Evolutionary conservation across 495 filamentous ascomycete species (phyloP).

Genomic region (Neurospora tetraspora): DNA sequence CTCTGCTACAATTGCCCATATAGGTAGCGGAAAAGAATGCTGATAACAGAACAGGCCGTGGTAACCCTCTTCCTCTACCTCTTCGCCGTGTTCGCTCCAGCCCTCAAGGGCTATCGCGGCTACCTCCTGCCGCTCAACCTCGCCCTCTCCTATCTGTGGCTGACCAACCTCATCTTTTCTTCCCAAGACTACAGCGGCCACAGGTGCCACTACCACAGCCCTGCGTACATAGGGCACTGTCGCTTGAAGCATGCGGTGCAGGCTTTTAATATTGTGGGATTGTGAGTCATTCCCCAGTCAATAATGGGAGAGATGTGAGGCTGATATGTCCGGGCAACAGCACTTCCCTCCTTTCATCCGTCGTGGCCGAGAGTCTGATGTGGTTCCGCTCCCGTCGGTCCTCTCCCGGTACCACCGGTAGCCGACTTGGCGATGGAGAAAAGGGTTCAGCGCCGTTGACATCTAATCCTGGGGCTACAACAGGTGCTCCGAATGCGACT

Average conservation of each 20-base stretch:
- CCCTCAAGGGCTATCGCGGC: slow-evolving; percentile 19
- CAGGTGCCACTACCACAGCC: slow-evolving; percentile 11
- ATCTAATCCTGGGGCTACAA: not conserved
- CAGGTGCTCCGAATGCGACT: not conserved
- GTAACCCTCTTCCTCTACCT: slow-evolving; percentile 18
- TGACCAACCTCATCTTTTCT: slow-evolving; percentile 21
- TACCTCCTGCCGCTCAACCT: slow-evolving; percentile 20
- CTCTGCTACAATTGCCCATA: not conserved
- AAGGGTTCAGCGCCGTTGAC: not conserved
- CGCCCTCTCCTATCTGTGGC: slow-evolving; percentile 24
- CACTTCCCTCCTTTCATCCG: slow-evolving; percentile 12
- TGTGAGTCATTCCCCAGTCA: slow-evolving; percentile 8
- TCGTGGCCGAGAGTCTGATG: slow-evolving; percentile 17
- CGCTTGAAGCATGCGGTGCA: slow-evolving; percentile 18
- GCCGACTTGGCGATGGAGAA: not conserved
- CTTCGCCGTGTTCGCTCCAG: slow-evolving; percentile 12
- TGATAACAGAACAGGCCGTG: slow-evolving; percentile 2
- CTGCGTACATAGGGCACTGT: slow-evolving; percentile 2
- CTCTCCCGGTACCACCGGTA: not conserved
- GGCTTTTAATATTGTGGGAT: slow-evolving; percentile 20
- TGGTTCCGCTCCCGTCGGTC: slow-evolving; percentile 3
- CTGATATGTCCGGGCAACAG: not conserved
- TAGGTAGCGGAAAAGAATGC: not conserved
- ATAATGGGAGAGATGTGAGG: not conserved
- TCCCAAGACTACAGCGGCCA: slow-evolving; percentile 15